Percentiles rank a stretch among this genome's conserved stretches.
Evolutionary conservation across 2,329 filamentous ascomycete genomes (phyloP).

Genomic region (Fusarium clavum): DNA sequence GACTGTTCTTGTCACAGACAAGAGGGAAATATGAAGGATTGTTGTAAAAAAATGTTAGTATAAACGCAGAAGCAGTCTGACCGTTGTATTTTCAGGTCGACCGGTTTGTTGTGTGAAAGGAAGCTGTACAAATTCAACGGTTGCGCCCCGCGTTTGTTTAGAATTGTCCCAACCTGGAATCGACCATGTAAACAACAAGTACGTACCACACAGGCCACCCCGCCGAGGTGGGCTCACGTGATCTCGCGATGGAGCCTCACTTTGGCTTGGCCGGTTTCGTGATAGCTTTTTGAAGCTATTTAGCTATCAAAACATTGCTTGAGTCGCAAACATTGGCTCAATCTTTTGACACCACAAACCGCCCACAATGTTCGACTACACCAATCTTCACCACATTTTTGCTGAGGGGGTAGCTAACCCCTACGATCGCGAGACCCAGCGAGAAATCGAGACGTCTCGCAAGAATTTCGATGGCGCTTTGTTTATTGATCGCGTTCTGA

Average conservation of each 20-base stretch:
- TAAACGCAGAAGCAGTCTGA: neutral
- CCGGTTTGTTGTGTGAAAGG: conserved; percentile 15
- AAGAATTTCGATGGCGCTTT: conserved; percentile 75
- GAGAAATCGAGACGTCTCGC: conserved; percentile 74
- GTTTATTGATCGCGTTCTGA: conserved; percentile 84
- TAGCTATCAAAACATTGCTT: conserved; percentile 17
- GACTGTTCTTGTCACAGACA: conserved; percentile 22
- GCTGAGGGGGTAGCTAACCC: conserved; percentile 67
- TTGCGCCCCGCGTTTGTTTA: conserved; percentile 54
- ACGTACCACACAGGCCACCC: conserved; percentile 14
- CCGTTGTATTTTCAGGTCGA: neutral
- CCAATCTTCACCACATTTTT: conserved; percentile 77
- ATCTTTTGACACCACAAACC: neutral
- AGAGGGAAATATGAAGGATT: conserved; percentile 4
- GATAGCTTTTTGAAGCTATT: conserved; percentile 40
- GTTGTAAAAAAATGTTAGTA: conserved; percentile 4
- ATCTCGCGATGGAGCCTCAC: conserved; percentile 33
- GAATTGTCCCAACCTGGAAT: conserved; percentile 52
- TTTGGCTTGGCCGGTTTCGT: conserved; percentile 33
- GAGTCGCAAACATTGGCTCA: neutral
- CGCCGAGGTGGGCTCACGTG: conserved; percentile 31
- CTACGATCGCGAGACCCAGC: conserved; percentile 70
- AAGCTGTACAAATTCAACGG: conserved; percentile 42
- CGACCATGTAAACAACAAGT: conserved; percentile 55
- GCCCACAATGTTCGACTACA: conserved; percentile 69